A percentile compares a stretch with the other conserved stretches of the same genome.
These are phyloP conservation scores for Scutellaria minor DNA, from an alignment of 257 asterid genomes.

Conservation along the genomic window DNA sequence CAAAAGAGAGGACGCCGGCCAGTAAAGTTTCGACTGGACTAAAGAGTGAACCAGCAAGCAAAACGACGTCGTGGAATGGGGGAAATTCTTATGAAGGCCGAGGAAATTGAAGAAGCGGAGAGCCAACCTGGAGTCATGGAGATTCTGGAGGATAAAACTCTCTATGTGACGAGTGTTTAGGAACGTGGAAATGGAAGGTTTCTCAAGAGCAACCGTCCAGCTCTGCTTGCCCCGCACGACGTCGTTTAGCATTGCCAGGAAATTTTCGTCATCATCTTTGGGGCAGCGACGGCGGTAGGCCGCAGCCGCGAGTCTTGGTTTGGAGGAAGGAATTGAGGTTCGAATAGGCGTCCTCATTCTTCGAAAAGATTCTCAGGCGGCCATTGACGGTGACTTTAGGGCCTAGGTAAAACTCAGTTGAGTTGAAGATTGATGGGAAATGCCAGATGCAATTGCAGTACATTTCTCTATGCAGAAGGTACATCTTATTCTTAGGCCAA, in stretches of 20 bases:
- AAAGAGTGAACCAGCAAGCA: conserved; percentile 79
- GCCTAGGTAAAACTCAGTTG: background rate
- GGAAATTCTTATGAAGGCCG: conserved; percentile 78
- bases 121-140: conserved; percentile 72
- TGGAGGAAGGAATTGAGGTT: conserved; percentile 33
- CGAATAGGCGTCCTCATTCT: conserved; percentile 42
- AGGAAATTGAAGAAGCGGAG: conserved; percentile 93
- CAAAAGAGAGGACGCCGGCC: conserved; percentile 92
- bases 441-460: background rate
- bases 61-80: conserved; percentile 79
- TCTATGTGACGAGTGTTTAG: conserved; percentile 68
- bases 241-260: conserved; percentile 58
- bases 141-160: conserved; percentile 57
- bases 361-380: conserved; percentile 27
- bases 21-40: conserved; percentile 71
- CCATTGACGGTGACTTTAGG: conserved; percentile 27
- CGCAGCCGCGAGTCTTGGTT: conserved; percentile 28
- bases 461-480: conserved; percentile 12
- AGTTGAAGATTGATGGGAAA: background rate
- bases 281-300: conserved; percentile 32
- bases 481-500: background rate
- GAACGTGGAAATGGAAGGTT: conserved; percentile 51
- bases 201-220: conserved; percentile 62
- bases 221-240: conserved; percentile 69
- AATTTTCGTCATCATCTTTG: conserved; percentile 59